Base-by-base conservation (phyloP, 306 rosid species). In the Cucurbita moschata region DNA sequence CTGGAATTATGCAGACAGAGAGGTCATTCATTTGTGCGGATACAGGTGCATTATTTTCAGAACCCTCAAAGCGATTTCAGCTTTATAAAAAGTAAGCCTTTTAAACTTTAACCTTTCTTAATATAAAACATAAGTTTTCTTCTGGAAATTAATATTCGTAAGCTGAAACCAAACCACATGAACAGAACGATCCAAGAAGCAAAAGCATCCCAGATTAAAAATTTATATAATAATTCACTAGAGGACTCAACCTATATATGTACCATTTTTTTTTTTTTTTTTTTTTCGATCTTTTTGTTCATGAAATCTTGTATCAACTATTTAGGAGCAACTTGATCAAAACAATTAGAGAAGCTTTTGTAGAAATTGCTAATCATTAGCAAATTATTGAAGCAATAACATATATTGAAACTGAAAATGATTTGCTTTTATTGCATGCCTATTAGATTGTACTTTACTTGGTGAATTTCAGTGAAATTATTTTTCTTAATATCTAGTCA, bases 41-140 rank as follows among this genome's bases (percentile, higher is more conserved):
- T 83, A 94, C 98, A 65, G 98, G 95, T 71, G 96, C 98, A 52
- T 74, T 94, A 87, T 76, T 94, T 72, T 84, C 78, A 66, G 86
- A 74, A 55, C 73, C 96, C 79, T 53, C 81, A 35, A 83, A 69
- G 80, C 83, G 86, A 51, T 80, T 83, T 81, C 87, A 83, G 77
- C 83, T 85, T 39, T 94, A 90, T 82, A 87, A 84, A 80, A 86
- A 70, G 98, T 93, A 88, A 64, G 86, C 11, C 71, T 56, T 75
- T 72, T 76, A 43, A 61, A 65, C 38, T 62, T 62, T 67, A 13
- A 5, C n/a, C 40, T 37, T 35, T 43, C 57, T 7, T 55, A 10
- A 10, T 38, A 42, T 13, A 21, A 40, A 40, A 4, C 49, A 6
- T 56, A 43, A 55, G 19, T 5, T 56, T 73, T 54, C 62, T 54